phyloP scores from a whole-genome alignment of 2,329 filamentous ascomycete species.

The Penicillium palitans region DNA sequence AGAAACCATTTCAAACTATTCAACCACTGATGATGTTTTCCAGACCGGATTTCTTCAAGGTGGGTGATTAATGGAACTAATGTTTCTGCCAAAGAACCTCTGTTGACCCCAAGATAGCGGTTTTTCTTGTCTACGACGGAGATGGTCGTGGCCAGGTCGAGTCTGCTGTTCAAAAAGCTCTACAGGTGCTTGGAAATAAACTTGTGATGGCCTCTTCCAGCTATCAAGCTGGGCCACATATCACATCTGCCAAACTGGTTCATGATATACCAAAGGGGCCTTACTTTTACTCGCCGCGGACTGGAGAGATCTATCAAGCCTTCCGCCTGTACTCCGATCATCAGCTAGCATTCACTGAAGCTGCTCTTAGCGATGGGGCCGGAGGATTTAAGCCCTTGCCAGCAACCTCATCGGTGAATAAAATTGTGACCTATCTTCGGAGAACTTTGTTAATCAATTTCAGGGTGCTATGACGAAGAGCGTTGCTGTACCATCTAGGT shows the following conservation, averaged over 20 bases:
- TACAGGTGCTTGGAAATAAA: slow-evolving; percentile 1
- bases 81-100: not conserved
- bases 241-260: not conserved
- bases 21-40: slow-evolving; percentile 20
- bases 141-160: not conserved
- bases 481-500: slow-evolving; percentile 59
- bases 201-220: slow-evolving; percentile 4
- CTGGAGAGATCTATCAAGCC: slow-evolving; percentile 50
- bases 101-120: not conserved
- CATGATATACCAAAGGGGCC: slow-evolving; percentile 46
- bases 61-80: not conserved
- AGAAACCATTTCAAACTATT: slow-evolving; percentile 16
- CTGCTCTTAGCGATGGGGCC: slow-evolving; percentile 34
- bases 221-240: not conserved
- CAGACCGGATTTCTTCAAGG: slow-evolving; percentile 14
- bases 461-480: slow-evolving; percentile 36
- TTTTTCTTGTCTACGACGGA: slow-evolving; percentile 8
- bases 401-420: slow-evolving; percentile 13
- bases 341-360: slow-evolving; percentile 53
- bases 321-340: slow-evolving; percentile 54
- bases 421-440: not conserved
- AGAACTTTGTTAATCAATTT: not conserved
- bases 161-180: not conserved
- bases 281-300: slow-evolving; percentile 50
- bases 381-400: slow-evolving; percentile 20